Conservation (phyloP, 768 basidiomycete species). For the Mycena vulgaris region DNA sequence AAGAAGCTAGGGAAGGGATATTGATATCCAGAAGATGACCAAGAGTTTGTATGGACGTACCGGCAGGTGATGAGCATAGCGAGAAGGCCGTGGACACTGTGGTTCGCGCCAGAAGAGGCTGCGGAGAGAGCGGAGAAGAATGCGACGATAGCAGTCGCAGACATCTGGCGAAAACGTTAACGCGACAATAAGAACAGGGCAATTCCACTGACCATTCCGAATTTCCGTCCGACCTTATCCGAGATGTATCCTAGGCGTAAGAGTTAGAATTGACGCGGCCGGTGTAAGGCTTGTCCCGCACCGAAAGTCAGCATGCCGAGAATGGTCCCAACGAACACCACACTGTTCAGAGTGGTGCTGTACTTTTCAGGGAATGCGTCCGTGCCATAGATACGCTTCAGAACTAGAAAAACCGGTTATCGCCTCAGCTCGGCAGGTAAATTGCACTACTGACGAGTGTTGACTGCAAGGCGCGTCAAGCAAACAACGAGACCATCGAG, state of each 20-base stretch:
- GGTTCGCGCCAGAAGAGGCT: slow-evolving; percentile 84
- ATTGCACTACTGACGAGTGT: slow-evolving; percentile 66
- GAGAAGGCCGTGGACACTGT: slow-evolving; percentile 78
- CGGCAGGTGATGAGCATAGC: slow-evolving; percentile 87
- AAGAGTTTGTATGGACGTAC: slow-evolving; percentile 51
- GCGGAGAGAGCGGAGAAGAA: slow-evolving; percentile 89
- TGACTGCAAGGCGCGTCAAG: slow-evolving; percentile 61
- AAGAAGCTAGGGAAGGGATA: slow-evolving; percentile 70
- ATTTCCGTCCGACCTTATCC: slow-evolving; percentile 90
- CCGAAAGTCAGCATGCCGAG: slow-evolving; percentile 89
- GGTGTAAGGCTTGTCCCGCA: slow-evolving; percentile 28
- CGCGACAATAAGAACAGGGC: neutral
- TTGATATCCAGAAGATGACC: neutral
- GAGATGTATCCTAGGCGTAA: slow-evolving; percentile 72
- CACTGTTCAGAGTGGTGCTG: slow-evolving; percentile 72
- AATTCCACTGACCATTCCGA: slow-evolving; percentile 81
- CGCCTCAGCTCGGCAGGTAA: neutral
- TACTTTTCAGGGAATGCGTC: slow-evolving; percentile 71
- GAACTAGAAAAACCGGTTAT: slow-evolving; percentile 58
- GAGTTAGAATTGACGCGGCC: neutral
- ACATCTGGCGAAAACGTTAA: slow-evolving; percentile 66
- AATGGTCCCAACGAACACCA: slow-evolving; percentile 90
- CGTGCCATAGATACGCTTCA: slow-evolving; percentile 79
- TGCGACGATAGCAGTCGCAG: slow-evolving; percentile 86
- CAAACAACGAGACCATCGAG: slow-evolving; percentile 3